Evolutionary conservation across 352 stramenopile genomes (phyloP).

Genomic region (Pelagophyceae sp.): DNA sequence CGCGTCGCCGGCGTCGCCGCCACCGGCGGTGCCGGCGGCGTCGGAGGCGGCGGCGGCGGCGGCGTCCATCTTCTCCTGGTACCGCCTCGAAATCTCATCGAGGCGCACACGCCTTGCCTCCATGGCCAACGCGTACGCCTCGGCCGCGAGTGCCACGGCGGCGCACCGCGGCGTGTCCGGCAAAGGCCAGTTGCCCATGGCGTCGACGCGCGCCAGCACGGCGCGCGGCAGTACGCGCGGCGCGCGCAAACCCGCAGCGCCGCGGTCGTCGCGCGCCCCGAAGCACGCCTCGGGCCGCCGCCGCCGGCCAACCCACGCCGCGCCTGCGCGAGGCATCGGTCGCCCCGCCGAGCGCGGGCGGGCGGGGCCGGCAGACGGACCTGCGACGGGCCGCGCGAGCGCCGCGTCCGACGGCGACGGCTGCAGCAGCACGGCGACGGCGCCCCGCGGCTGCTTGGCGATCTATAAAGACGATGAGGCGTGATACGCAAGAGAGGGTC

Average conservation of each 20-base stretch:
- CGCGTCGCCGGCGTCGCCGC: neutral
- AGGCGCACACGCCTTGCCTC: too few relatives aligned
- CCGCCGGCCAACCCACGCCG: too few relatives aligned
- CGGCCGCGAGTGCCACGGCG: neutral
- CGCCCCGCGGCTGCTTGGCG: neutral
- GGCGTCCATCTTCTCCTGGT: neutral
- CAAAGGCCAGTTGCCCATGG: neutral
- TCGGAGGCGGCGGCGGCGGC: too few relatives aligned
- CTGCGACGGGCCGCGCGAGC: neutral
- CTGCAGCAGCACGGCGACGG: neutral
- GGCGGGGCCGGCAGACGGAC: too few relatives aligned
- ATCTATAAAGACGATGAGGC: neutral
- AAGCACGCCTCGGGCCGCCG: too few relatives aligned
- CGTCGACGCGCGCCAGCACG: neutral
- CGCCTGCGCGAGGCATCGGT: too few relatives aligned
- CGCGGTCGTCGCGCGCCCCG: too few relatives aligned
- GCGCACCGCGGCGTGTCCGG: conserved; percentile 12
- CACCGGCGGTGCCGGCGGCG: neutral
- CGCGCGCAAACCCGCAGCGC: too few relatives aligned
- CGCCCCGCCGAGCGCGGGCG: too few relatives aligned
- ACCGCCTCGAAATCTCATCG: neutral
- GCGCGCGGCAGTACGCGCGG: neutral
- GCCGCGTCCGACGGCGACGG: too few relatives aligned
- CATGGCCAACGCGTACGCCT: neutral
- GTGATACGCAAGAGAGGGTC: too few relatives aligned